Percentiles rank a stretch among this genome's conserved stretches.
These are phyloP conservation scores for Microbotryum lychnidis-dioicae DNA, from an alignment of 1,284 basidiomycete genomes.

Conservation along the genomic window DNA sequence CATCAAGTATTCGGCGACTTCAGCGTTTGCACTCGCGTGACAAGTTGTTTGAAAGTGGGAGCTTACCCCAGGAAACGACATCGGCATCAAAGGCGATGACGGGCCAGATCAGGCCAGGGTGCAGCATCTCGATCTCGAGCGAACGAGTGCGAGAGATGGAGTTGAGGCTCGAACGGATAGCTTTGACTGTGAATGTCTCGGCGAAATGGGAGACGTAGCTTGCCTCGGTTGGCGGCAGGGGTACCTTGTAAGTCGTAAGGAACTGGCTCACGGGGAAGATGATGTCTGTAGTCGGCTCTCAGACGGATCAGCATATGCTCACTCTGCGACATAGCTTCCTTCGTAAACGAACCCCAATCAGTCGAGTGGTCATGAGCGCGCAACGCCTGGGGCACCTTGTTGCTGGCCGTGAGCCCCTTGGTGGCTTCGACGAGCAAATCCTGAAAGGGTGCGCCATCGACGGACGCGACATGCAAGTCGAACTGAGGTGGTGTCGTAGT, in stretches of 20 bases:
- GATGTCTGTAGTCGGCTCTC: slow-evolving; percentile 20
- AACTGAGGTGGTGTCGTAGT: slow-evolving; percentile 59
- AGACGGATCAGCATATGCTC: not conserved
- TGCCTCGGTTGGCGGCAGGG: slow-evolving; percentile 47
- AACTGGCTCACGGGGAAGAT: slow-evolving; percentile 49
- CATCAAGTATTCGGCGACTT: not conserved
- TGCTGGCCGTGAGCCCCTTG: slow-evolving; percentile 50
- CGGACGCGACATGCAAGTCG: slow-evolving; percentile 70
- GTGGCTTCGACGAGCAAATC: slow-evolving; percentile 57
- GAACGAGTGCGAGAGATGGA: slow-evolving; percentile 56
- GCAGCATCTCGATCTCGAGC: slow-evolving; percentile 62
- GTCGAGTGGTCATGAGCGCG: slow-evolving; percentile 34
- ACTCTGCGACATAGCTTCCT: no score
- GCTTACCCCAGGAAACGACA: slow-evolving; percentile 64
- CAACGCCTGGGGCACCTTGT: slow-evolving; percentile 35
- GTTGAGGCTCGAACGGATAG: slow-evolving; percentile 56
- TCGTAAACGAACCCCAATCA: slow-evolving; percentile 10
- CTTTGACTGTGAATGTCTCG: slow-evolving; percentile 53
- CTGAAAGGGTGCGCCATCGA: slow-evolving; percentile 72
- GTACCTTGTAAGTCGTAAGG: slow-evolving; percentile 65
- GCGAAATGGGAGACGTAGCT: slow-evolving; percentile 52
- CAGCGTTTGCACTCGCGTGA: not conserved
- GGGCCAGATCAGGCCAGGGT: slow-evolving; percentile 83
- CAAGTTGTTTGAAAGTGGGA: not conserved
- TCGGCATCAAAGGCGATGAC: slow-evolving; percentile 89